Percentiles rank a stretch among this genome's conserved stretches.
These are phyloP conservation scores for Hura crepitans DNA, from an alignment of 441 rosid genomes.

Conservation along the genomic window DNA sequence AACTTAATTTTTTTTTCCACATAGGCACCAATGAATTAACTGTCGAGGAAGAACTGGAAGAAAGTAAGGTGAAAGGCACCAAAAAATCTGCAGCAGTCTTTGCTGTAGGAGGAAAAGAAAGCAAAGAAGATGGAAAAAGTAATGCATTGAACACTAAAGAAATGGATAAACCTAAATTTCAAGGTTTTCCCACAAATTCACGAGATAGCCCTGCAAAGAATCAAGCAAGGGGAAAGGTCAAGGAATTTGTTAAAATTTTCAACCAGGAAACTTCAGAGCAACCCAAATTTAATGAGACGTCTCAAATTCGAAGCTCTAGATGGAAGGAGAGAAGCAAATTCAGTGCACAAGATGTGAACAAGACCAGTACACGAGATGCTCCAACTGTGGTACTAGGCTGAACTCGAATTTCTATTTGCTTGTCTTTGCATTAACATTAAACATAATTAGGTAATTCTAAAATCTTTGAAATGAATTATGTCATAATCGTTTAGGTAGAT, in stretches of 20 bases:
- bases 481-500: slow-evolving; percentile 31
- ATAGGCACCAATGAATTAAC: slow-evolving; percentile 41
- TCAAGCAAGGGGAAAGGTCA: slow-evolving; percentile 60
- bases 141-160: slow-evolving; percentile 23
- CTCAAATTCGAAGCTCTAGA: slow-evolving; percentile 40
- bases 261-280: slow-evolving; percentile 50
- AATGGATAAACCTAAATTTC: slow-evolving; percentile 31
- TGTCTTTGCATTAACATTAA: background rate
- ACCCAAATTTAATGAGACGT: slow-evolving; percentile 22
- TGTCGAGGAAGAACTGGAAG: slow-evolving; percentile 31
- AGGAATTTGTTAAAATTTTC: slow-evolving; percentile 69
- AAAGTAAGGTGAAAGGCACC: slow-evolving; percentile 35
- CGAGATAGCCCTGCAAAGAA: slow-evolving; percentile 34
- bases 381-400: slow-evolving; percentile 27
- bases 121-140: slow-evolving; percentile 40
- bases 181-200: slow-evolving; percentile 29
- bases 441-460: slow-evolving; percentile 7
- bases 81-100: slow-evolving; percentile 25
- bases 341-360: slow-evolving; percentile 25
- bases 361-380: slow-evolving; percentile 28
- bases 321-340: slow-evolving; percentile 35
- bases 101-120: slow-evolving; percentile 33
- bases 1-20: slow-evolving; percentile 19
- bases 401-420: background rate
- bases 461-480: background rate